Evolutionary conservation across 768 basidiomycete species (phyloP), one percentile per base, ranked within the genome.

Genomic region (Pholiota molesta): DNA sequence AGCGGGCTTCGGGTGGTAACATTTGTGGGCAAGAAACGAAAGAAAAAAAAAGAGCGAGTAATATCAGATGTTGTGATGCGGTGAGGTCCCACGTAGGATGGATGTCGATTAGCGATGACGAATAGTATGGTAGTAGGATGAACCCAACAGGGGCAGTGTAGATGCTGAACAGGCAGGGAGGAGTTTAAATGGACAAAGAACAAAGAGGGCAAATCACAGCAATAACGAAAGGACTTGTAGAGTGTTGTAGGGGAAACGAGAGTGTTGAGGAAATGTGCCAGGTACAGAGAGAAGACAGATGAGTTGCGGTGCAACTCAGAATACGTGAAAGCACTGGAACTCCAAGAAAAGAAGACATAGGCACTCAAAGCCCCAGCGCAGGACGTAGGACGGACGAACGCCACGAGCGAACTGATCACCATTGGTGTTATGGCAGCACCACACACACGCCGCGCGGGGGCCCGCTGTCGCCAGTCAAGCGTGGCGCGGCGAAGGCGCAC

Each of bases 141-240:
- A 21, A 49, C 57, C 2, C 47, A 51, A 49, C 47, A 37, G 45
- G 28, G 23, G 17, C 42, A 11, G 17, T 40, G 31, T 4, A n/a
- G 42, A 8, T 44, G 42, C 42, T 42, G 47, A 31, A 23, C 28
- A 16, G 45, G 17, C 19, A 21, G 57, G 57, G 21, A 29, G 53
- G 19, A 37, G 23, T 51, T 58, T 49, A 52, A 33, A 58, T 13
- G 45, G 37, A 11, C 31, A 28, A 37, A 19, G 29, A 40, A 16
- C n/a, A 40, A 39, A 55, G 23, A 55, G 35, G 9, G 37, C 17
- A 26, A n/a, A 49, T 29, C 44, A 49, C 29, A 58, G 33, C 56
- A 45, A 58, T 26, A 58, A 58, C 57, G 57, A 58, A 57, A 39
- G 57, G 47, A 37, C 21, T 42, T 31, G 31, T 31, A 49, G 29